phyloP scores from a whole-genome alignment of 768 basidiomycete species.

The Suillus paluster region DNA sequence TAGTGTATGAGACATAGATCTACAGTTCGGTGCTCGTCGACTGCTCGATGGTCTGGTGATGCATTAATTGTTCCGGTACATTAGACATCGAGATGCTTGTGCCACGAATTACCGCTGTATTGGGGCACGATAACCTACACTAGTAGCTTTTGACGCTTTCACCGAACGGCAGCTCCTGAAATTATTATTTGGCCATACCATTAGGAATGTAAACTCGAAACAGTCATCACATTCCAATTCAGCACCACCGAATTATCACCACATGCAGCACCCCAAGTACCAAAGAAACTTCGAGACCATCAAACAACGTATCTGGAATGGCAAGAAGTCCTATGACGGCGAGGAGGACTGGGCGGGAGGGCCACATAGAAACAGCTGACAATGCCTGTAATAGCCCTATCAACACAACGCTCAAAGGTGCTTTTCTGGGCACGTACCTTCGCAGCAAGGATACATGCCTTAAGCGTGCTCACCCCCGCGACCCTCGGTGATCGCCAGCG shows the following conservation, averaged over 20 bases:
- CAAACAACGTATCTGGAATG: slow-evolving; percentile 50
- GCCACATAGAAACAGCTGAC: slow-evolving; percentile 28
- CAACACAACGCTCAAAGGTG: not conserved
- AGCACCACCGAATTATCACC: slow-evolving; percentile 23
- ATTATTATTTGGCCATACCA: not conserved
- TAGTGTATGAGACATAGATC: not conserved
- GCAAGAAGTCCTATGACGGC: slow-evolving; percentile 40
- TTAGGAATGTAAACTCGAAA: not conserved
- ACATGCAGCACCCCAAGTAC: slow-evolving; percentile 47
- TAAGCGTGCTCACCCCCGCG: slow-evolving; percentile 33
- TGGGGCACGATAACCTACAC: too few species aligned
- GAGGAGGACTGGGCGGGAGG: slow-evolving; percentile 29
- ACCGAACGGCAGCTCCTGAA: not conserved
- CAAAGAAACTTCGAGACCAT: slow-evolving; percentile 41
- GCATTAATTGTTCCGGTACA: too few species aligned
- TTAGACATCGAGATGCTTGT: not conserved
- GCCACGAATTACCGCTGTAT: too few species aligned
- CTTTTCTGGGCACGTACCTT: slow-evolving; percentile 32
- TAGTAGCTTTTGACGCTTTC: not conserved
- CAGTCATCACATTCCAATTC: not conserved
- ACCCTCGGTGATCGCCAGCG: slow-evolving; percentile 18
- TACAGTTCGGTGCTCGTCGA: not conserved
- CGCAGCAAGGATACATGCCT: slow-evolving; percentile 38
- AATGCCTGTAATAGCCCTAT: slow-evolving; percentile 23
- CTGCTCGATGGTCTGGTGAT: not conserved